Conservation (phyloP, 805 yeast genomes). For the Candida koratica region DNA sequence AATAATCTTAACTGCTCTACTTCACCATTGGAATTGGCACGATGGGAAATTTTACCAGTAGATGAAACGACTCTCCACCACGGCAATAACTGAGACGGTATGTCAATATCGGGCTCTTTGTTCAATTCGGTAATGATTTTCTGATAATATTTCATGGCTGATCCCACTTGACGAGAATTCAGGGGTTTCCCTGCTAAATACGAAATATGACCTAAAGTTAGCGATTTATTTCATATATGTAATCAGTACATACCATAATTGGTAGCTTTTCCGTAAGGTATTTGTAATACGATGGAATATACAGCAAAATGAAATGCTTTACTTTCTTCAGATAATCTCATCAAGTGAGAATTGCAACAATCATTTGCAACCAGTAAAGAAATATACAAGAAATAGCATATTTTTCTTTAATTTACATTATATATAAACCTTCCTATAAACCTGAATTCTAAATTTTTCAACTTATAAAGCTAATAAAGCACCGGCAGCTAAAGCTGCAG, state of each 20-base stretch:
- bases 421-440: slow-evolving; percentile 8
- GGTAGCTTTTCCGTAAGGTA: slow-evolving; percentile 64
- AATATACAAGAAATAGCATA: background rate
- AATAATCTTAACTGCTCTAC: slow-evolving; percentile 44
- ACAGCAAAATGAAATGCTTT: slow-evolving; percentile 59
- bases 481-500: slow-evolving; percentile 47
- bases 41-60: slow-evolving; percentile 57
- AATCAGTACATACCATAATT: slow-evolving; percentile 50
- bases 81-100: slow-evolving; percentile 39
- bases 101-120: slow-evolving; percentile 14
- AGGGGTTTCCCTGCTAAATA: slow-evolving; percentile 56
- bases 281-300: slow-evolving; percentile 46
- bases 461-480: slow-evolving; percentile 59
- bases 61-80: slow-evolving; percentile 79
- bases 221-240: background rate
- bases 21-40: slow-evolving; percentile 42
- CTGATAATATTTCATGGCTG: slow-evolving; percentile 50
- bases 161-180: slow-evolving; percentile 73
- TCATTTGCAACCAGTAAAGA: background rate
- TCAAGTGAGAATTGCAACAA: background rate
- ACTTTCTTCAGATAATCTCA: slow-evolving; percentile 39
- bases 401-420: slow-evolving; percentile 13
- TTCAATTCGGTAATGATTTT: slow-evolving; percentile 23
- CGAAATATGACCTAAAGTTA: slow-evolving; percentile 56
- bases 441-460: too few relatives aligned